A percentile compares a stretch with the other conserved stretches of the same genome.
Evolutionary conservation across 352 stramenopile species (phyloP).

Genomic region (Phytophthora boehmeriae): DNA sequence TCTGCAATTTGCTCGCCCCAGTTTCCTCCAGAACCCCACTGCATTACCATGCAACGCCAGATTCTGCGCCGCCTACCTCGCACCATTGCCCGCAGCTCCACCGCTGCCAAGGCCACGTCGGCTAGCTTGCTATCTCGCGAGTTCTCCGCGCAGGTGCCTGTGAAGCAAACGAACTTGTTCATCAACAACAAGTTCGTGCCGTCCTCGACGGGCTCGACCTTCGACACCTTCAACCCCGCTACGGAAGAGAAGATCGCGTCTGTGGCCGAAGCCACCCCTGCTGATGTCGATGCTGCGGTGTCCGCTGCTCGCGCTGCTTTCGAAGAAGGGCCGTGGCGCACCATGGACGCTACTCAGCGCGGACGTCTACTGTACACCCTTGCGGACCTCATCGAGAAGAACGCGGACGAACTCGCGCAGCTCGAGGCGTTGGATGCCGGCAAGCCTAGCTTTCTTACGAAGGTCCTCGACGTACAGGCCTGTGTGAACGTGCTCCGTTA

Average conservation of each 20-base stretch:
- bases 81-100: slow-evolving; percentile 22
- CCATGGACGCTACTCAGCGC: slow-evolving; percentile 44
- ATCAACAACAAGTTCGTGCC: slow-evolving; percentile 88
- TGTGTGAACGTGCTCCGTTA: slow-evolving; percentile 90
- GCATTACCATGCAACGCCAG: slow-evolving; percentile 45
- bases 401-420: slow-evolving; percentile 59
- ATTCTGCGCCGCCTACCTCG: slow-evolving; percentile 43
- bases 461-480: slow-evolving; percentile 84
- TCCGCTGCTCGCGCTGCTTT: slow-evolving; percentile 67
- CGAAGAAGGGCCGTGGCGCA: slow-evolving; percentile 67
- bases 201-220: slow-evolving; percentile 62
- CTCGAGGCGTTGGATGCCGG: slow-evolving; percentile 95
- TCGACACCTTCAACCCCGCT: slow-evolving; percentile 77
- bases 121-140: slow-evolving; percentile 25
- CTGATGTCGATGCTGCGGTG: slow-evolving; percentile 75
- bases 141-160: slow-evolving; percentile 38
- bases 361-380: slow-evolving; percentile 49
- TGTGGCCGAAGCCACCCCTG: slow-evolving; percentile 56
- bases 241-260: slow-evolving; percentile 76
- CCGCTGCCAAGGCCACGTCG: slow-evolving; percentile 21
- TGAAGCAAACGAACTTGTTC: slow-evolving; percentile 80
- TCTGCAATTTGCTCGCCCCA: slow-evolving; percentile 21
- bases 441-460: slow-evolving; percentile 91
- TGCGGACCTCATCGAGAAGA: slow-evolving; percentile 53
- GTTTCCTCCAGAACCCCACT: slow-evolving; percentile 14